These are phyloP conservation scores for Backusella australiensis DNA, from an alignment of 192 early-diverging fungal species.

Conservation along the genomic window DNA sequence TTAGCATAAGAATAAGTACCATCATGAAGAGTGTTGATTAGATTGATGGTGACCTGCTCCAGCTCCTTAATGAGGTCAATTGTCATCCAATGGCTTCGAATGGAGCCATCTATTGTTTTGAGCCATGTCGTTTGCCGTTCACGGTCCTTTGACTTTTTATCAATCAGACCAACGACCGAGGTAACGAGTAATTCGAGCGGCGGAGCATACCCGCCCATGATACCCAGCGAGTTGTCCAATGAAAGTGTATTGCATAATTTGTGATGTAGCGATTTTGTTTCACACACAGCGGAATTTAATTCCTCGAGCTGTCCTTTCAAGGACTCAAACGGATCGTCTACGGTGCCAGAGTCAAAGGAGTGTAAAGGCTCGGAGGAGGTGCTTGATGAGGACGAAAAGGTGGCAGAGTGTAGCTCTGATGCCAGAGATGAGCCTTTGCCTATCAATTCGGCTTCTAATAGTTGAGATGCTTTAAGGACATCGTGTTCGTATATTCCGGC, in stretches of 20 bases:
- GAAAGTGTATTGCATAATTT: constrained; percentile 24
- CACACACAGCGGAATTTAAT: constrained; percentile 23
- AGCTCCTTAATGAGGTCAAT: constrained; percentile 12
- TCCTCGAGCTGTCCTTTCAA: constrained; percentile 24
- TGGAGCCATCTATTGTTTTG: constrained; percentile 13
- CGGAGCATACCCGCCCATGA: constrained; percentile 12
- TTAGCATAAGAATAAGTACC: not conserved
- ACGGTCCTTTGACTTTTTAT: constrained; percentile 20
- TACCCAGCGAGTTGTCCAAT: not conserved
- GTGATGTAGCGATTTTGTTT: constrained; percentile 26
- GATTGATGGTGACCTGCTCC: not conserved
- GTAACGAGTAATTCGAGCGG: constrained; percentile 22
- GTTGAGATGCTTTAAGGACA: not conserved
- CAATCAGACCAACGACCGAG: constrained; percentile 1
- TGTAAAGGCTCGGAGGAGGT: not conserved
- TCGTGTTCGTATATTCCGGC: not conserved
- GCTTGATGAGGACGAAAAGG: not conserved
- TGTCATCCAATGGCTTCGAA: constrained; percentile 14
- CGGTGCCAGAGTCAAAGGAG: not conserved
- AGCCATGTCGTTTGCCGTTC: constrained; percentile 21
- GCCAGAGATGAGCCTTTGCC: not conserved
- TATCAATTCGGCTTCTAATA: not conserved
- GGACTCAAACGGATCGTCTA: constrained; percentile 12
- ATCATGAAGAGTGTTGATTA: constrained; percentile 8
- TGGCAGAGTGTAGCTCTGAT: not conserved